phyloP scores from a whole-genome alignment of 2,329 filamentous ascomycete genomes.

The Trichoderma guizhouense region DNA sequence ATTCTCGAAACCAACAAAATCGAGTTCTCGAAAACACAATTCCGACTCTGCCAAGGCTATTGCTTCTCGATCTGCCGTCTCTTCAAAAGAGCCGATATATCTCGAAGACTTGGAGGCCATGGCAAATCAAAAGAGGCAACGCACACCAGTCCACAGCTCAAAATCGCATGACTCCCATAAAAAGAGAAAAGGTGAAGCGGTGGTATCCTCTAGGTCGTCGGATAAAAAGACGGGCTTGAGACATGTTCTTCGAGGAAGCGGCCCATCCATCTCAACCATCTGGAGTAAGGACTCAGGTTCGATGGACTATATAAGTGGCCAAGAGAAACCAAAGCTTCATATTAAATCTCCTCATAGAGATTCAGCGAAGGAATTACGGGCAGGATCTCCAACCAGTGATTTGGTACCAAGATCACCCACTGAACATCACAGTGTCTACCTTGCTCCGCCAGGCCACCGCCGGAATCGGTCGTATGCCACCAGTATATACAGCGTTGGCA shows the following conservation, averaged over 20 bases:
- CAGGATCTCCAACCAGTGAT: slow-evolving; percentile 37
- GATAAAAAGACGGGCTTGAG: slow-evolving; percentile 33
- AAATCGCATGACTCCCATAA: slow-evolving; percentile 11
- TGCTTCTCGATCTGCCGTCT: slow-evolving; percentile 15
- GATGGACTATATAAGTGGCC: background rate
- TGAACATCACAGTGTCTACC: slow-evolving; percentile 24
- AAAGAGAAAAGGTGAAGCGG: slow-evolving; percentile 26
- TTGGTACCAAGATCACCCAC: slow-evolving; percentile 44
- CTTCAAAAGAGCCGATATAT: slow-evolving; percentile 22
- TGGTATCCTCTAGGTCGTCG: slow-evolving; percentile 19
- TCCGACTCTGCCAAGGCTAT: background rate
- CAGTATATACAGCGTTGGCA: slow-evolving; percentile 60
- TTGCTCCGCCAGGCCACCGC: slow-evolving; percentile 25
- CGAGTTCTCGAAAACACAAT: slow-evolving; percentile 9
- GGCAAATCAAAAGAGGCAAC: slow-evolving; percentile 47
- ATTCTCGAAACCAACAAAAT: slow-evolving; percentile 15
- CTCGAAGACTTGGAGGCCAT: slow-evolving; percentile 16
- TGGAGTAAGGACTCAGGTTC: slow-evolving; percentile 44
- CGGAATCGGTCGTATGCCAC: slow-evolving; percentile 37
- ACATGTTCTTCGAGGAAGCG: slow-evolving; percentile 50
- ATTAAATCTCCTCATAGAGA: slow-evolving; percentile 19
- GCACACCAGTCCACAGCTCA: slow-evolving; percentile 33
- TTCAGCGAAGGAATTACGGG: slow-evolving; percentile 32
- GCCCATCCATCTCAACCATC: slow-evolving; percentile 45
- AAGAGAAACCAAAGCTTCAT: background rate